Evolutionary conservation across 495 filamentous ascomycete species (phyloP).

Genomic region (Xylaria castorea): DNA sequence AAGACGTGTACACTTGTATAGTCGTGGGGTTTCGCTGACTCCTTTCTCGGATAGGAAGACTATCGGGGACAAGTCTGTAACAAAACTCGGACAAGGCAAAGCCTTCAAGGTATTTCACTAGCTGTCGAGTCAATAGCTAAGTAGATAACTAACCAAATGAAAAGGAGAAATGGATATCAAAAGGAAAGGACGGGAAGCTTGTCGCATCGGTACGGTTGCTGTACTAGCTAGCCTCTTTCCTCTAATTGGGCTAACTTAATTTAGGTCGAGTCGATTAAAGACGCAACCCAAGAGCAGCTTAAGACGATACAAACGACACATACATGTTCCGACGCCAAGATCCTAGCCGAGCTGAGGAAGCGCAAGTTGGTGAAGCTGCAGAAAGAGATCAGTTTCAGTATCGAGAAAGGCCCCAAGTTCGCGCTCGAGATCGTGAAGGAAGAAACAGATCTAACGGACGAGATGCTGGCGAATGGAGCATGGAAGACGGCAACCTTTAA

Average conservation of each 20-base stretch:
- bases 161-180: constrained; percentile 46
- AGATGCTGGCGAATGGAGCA: constrained; percentile 81
- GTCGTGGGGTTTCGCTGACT: background rate
- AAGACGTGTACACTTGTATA: background rate
- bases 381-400: constrained; percentile 84
- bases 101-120: background rate
- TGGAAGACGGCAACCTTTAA: constrained; percentile 92
- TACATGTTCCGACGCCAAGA: constrained; percentile 69
- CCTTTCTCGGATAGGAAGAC: constrained; percentile 40
- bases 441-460: constrained; percentile 92
- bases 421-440: constrained; percentile 85
- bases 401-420: constrained; percentile 86
- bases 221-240: background rate
- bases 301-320: constrained; percentile 70
- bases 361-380: constrained; percentile 61
- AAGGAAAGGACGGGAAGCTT: constrained; percentile 30
- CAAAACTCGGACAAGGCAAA: no score
- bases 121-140: no score
- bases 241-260: background rate
- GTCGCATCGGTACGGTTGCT: background rate
- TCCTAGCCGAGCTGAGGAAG: constrained; percentile 49
- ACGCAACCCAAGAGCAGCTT: constrained; percentile 77
- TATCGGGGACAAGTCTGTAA: no score
- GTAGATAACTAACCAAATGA: background rate
- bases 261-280: constrained; percentile 61